Evolutionary conservation across 2,329 filamentous ascomycete genomes (phyloP).

Genomic region (Pleomassaria siparia): DNA sequence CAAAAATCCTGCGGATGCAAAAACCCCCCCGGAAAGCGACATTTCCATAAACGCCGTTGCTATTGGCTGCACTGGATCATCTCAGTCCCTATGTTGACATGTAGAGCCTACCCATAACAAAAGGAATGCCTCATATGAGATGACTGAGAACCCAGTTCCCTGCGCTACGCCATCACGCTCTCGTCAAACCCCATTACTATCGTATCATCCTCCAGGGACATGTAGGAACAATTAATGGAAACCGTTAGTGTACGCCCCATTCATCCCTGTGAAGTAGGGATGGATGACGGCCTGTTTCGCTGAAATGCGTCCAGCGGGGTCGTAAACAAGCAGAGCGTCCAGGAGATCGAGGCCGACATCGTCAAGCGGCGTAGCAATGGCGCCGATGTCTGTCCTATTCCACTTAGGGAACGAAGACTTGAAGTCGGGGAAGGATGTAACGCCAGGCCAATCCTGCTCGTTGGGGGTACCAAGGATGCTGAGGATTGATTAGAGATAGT

Average conservation of each 20-base stretch:
- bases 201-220: slow-evolving; percentile 29
- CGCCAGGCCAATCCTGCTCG: slow-evolving; percentile 82
- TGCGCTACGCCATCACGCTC: slow-evolving; percentile 15
- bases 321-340: slow-evolving; percentile 76
- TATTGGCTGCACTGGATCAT: background rate
- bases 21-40: background rate
- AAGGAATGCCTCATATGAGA: slow-evolving; percentile 3
- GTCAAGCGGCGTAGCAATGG: slow-evolving; percentile 73
- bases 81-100: background rate
- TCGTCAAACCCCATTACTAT: slow-evolving; percentile 30
- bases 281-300: slow-evolving; percentile 86
- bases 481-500: background rate
- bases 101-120: background rate
- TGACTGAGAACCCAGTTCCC: slow-evolving; percentile 5
- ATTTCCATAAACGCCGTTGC: slow-evolving; percentile 3
- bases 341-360: slow-evolving; percentile 69
- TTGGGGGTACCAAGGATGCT: slow-evolving; percentile 75
- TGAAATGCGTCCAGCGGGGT: slow-evolving; percentile 82
- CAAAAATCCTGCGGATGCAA: slow-evolving; percentile 2
- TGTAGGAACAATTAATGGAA: slow-evolving; percentile 26
- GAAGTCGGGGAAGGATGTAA: slow-evolving; percentile 93
- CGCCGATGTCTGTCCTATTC: slow-evolving; percentile 67
- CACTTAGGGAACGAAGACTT: slow-evolving; percentile 92
- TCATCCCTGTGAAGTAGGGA: slow-evolving; percentile 69
- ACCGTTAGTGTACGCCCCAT: slow-evolving; percentile 46